Evolutionary conservation across 2,329 filamentous ascomycete species (phyloP), one percentile per base, ranked within the genome.

Genomic region (Hirsutella minnesotensis): DNA sequence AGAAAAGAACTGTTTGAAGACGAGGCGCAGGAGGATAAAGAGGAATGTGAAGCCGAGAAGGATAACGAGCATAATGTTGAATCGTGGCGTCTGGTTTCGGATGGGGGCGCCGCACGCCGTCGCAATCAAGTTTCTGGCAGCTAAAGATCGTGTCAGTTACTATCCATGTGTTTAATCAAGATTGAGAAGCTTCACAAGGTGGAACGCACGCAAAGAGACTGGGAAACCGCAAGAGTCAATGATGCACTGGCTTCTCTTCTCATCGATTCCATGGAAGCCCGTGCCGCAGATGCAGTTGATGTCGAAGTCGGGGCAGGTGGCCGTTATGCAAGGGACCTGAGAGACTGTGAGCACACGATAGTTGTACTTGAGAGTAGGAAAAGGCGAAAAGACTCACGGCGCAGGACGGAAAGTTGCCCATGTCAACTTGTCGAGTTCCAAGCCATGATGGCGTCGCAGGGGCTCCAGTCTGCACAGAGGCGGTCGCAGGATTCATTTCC

Each of bases 11-110:
- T 10, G 33, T 42, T 59, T 63, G 34, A 53, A 61, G 2, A 46
- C 53, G 8, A 72, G 58, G 16, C 71, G 66, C 10, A 68, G 54
- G 2, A 64, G 41, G n/a, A 71, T 55, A 42, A 70, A 68, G 20
- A 62, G 46, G 40, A 51, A 59, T 2, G 64, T 60, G 4, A 69
- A 50, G 7, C 56, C 50, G 27, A 57, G 58, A 9, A 66, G 50
- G 45, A 48, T 29, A 49, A 60, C 51, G 46, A 56, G 54, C 2
- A 68, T 53, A 38, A 53, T 55, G 5, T 61, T 49, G 39, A 66
- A 57, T 20, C 59, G 48, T 16, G 54, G 47, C 47, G 48, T 60
- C 39, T 56, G 61, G 47, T 64, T 53, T 15, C 57, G 51, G 8
- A 55, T 29, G 41, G 27, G 56, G 53, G n/a, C 40, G 29, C 45